Conservation (phyloP, 805 yeast genomes). For the Metschnikowia shivogae region DNA sequence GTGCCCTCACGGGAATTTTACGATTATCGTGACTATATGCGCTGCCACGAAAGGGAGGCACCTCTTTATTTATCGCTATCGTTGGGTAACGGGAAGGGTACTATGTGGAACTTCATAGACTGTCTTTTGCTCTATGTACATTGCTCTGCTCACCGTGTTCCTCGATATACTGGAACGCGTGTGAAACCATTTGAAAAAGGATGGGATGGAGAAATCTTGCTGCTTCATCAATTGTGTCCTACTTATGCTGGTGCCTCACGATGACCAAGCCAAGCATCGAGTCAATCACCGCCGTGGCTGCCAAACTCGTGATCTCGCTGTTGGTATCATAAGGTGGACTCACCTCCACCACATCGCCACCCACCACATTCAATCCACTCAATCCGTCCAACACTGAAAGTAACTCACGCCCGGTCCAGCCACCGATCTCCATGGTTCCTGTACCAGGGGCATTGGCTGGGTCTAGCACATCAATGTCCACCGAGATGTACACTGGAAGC, state of each 20-base stretch:
- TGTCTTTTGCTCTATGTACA: too few relatives aligned
- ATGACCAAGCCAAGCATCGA: constrained; percentile 45
- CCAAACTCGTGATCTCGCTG: constrained; percentile 57
- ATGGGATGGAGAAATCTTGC: background rate
- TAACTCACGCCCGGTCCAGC: constrained; percentile 60
- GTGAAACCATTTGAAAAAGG: too few relatives aligned
- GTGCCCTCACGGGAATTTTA: constrained; percentile 25
- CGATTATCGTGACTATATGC: background rate
- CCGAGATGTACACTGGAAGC: constrained; percentile 42
- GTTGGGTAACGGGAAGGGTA: too few relatives aligned
- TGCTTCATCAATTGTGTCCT: background rate
- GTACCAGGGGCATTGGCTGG: constrained; percentile 76
- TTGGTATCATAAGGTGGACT: constrained; percentile 61
- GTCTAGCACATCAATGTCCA: constrained; percentile 63
- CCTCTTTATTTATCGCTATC: too few relatives aligned
- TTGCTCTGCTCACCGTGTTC: too few relatives aligned
- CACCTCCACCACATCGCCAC: constrained; percentile 76
- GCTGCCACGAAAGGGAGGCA: too few relatives aligned
- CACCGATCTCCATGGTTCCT: constrained; percentile 77
- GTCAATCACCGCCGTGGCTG: constrained; percentile 62
- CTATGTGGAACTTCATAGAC: too few relatives aligned
- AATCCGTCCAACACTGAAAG: constrained; percentile 55
- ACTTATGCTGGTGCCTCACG: background rate
- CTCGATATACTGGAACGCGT: too few relatives aligned
- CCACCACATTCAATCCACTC: constrained; percentile 58